Percentiles rank a stretch among this genome's conserved stretches.
These are phyloP conservation scores for Perkinsus marinus DNA, from an alignment of 169 alveolate genomes.

Conservation along the genomic window DNA sequence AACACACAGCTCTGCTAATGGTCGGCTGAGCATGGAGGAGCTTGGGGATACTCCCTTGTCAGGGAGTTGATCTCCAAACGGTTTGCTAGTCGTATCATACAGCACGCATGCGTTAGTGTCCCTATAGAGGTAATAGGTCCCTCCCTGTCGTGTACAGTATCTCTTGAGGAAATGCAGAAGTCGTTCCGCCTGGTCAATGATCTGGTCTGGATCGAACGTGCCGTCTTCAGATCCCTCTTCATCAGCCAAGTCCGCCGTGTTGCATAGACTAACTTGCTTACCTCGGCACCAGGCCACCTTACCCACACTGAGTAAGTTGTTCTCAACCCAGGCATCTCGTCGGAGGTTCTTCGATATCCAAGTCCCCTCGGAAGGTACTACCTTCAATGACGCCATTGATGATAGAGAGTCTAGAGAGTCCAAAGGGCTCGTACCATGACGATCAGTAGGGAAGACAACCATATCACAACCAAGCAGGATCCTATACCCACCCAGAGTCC, in stretches of 20 bases:
- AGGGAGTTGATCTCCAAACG: background rate
- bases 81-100: background rate
- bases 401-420: background rate
- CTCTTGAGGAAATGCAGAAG: background rate
- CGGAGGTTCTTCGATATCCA: background rate
- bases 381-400: background rate
- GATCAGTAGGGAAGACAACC: background rate
- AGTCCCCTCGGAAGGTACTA: background rate
- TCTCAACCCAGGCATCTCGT: background rate
- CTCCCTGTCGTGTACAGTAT: background rate
- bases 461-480: background rate
- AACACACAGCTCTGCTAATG: background rate
- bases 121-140: background rate
- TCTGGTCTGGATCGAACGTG: background rate
- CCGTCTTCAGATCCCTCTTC: background rate
- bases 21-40: background rate
- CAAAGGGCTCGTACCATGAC: background rate
- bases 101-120: background rate
- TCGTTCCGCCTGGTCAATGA: background rate
- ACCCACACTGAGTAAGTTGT: background rate
- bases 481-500: background rate
- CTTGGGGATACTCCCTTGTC: background rate
- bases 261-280: background rate
- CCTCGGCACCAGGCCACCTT: background rate
- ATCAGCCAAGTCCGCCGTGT: background rate